Percentiles rank a stretch among this genome's conserved stretches.
These are phyloP conservation scores for Pelargonium fulgidum DNA, from an alignment of 441 rosid species.

Conservation along the genomic window DNA sequence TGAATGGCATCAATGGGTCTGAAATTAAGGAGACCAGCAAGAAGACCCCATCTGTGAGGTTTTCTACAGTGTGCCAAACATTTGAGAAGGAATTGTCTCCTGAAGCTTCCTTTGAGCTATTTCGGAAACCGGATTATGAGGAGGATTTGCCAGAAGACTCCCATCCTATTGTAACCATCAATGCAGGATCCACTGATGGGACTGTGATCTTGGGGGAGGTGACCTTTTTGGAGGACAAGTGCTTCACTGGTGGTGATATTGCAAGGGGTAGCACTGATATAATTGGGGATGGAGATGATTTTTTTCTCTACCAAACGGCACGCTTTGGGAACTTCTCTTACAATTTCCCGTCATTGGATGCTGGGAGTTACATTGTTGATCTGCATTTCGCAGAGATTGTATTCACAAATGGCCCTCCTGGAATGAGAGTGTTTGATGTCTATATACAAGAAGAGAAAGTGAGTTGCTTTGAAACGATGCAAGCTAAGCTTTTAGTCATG, in stretches of 20 bases:
- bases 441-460: slow-evolving; percentile 5
- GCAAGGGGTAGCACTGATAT: not conserved
- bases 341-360: not conserved
- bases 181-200: slow-evolving; percentile 36
- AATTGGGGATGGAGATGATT: slow-evolving; percentile 4
- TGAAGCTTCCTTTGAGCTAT: slow-evolving; percentile 75
- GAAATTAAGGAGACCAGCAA: slow-evolving; percentile 24
- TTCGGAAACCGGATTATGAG: slow-evolving; percentile 28
- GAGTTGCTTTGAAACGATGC: slow-evolving; percentile 3
- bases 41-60: slow-evolving; percentile 48
- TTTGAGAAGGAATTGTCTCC: slow-evolving; percentile 53
- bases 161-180: slow-evolving; percentile 31
- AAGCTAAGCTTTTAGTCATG: not conserved
- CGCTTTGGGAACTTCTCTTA: not conserved
- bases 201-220: slow-evolving; percentile 22
- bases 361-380: slow-evolving; percentile 4
- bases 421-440: slow-evolving; percentile 8
- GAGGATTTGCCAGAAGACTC: slow-evolving; percentile 16
- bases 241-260: not conserved
- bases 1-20: slow-evolving; percentile 57
- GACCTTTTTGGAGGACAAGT: slow-evolving; percentile 5
- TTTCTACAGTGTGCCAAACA: slow-evolving; percentile 56
- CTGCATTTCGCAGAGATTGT: slow-evolving; percentile 4
- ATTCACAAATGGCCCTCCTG: not conserved
- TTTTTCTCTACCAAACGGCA: slow-evolving; percentile 4